These are phyloP conservation scores for Amanita molliuscula DNA, from an alignment of 768 basidiomycete genomes.

Conservation along the genomic window DNA sequence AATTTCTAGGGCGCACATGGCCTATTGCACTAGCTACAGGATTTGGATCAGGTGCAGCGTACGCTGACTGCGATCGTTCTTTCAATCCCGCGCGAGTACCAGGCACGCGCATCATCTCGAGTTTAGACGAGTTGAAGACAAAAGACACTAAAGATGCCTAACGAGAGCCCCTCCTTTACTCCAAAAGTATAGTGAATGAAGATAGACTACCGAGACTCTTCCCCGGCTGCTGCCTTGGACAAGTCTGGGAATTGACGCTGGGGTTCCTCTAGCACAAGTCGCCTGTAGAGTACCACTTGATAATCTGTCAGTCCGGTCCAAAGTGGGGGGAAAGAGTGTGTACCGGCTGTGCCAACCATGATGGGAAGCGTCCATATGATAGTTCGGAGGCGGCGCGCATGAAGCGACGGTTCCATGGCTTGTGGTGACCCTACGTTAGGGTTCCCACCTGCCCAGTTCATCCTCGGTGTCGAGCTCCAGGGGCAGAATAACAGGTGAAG, in stretches of 20 bases:
- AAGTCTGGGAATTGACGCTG: constrained; percentile 21
- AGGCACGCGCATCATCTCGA: constrained; percentile 63
- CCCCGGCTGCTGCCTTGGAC: constrained; percentile 5
- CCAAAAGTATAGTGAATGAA: constrained; percentile 4
- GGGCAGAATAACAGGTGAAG: not conserved
- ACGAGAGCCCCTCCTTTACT: constrained; percentile 3
- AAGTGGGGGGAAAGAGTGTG: constrained; percentile 14
- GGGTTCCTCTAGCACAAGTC: constrained; percentile 36
- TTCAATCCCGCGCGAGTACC: constrained; percentile 89
- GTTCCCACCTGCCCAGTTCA: constrained; percentile 17
- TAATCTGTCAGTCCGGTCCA: not conserved
- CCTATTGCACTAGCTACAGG: constrained; percentile 81
- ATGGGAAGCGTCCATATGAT: constrained; percentile 58
- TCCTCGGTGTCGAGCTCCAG: constrained; percentile 16
- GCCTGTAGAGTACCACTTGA: constrained; percentile 57
- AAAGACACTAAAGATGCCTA: constrained; percentile 11
- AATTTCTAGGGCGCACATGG: constrained; percentile 73
- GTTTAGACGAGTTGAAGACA: constrained; percentile 12
- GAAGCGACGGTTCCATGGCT: constrained; percentile 14
- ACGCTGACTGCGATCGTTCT: constrained; percentile 86
- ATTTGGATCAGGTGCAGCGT: constrained; percentile 80
- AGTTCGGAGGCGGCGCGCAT: constrained; percentile 30
- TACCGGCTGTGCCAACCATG: constrained; percentile 55
- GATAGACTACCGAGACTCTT: constrained; percentile 3
- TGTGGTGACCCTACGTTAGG: not conserved